A percentile compares a stretch with the other conserved stretches of the same genome.
Evolutionary conservation across 371 early-diverging fungal genomes (phyloP).

Genomic region (Choanephora cucurbitarum): DNA sequence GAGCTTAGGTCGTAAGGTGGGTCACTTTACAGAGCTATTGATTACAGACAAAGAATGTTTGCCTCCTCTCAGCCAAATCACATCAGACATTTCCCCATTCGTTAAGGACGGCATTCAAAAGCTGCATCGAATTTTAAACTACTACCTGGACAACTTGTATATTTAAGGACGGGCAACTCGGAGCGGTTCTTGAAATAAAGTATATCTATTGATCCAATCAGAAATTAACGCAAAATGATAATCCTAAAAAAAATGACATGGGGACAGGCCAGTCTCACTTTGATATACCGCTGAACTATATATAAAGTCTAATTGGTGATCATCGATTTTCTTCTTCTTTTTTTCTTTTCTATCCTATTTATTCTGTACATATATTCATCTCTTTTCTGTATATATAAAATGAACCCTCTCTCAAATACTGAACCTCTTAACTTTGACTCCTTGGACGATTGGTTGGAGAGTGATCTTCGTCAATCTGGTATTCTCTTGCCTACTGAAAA

Average conservation of each 20-base stretch:
- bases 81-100: background rate
- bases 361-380: conserved; percentile 5
- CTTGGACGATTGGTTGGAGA: conserved; percentile 35
- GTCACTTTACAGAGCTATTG: conserved; percentile 6
- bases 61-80: conserved; percentile 1
- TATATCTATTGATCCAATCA: conserved; percentile 13
- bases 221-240: background rate
- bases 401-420: conserved; percentile 15
- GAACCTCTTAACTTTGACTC: conserved; percentile 27
- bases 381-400: conserved; percentile 9
- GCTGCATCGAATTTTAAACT: conserved; percentile 9
- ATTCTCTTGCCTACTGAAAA: conserved; percentile 12
- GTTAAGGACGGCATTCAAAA: background rate
- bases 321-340: conserved; percentile 7
- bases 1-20: conserved; percentile 1
- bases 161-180: conserved; percentile 7
- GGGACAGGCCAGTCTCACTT: conserved; percentile 10
- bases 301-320: background rate
- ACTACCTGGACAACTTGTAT: conserved; percentile 5
- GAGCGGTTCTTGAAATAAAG: conserved; percentile 7
- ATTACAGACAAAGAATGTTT: conserved; percentile 10
- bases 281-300: background rate
- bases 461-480: conserved; percentile 30
- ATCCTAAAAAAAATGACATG: conserved; percentile 14
- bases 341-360: conserved; percentile 11